Evolutionary conservation across 2,329 filamentous ascomycete genomes (phyloP), one percentile per base, ranked within the genome.

Genomic region (Exophiala aquamarina): DNA sequence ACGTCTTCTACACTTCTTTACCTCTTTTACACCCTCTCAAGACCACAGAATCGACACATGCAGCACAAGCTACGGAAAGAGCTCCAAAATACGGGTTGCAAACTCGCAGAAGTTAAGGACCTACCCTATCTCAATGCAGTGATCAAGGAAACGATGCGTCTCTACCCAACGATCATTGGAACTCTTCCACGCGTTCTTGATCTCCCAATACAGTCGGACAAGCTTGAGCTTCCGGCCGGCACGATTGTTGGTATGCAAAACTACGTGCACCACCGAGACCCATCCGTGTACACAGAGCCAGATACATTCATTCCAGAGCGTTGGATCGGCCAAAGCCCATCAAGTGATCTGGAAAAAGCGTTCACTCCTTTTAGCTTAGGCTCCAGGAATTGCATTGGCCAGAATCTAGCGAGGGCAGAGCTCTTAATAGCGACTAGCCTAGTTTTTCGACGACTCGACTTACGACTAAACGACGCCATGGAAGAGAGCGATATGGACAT

Each of bases 351-450:
- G 40, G 29, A 47, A 21, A 21, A 42, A 11, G 36, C 44, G 2
- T 41, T 51, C 14, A 44, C 38, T 2, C 55, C 57, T 8, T 59
- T 58, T 41, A 44, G 38, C 13, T 41, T 64, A 0, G 69, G 69
- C 0, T 60, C 65, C 1, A 54, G 66, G 11, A 58, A 56, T 15
- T 71, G 69, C 42, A 57, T 65, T 10, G 35, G 40, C 21, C 47
- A 37, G 41, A 32, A 21, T n/a, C 26, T 41, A 52, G 49, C 7
- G 9, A 36, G 29, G 15, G 47, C 54, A 3, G 62, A 64, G 41
- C 54, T 65, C 53, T 57, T 61, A 49, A 21, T 63, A 5, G 54
- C 49, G 14, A 40, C 63, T 3, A 57, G 54, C 4, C 55, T 53
- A 21, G 21, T 64, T 10, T 32, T 64, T 15, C 49, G 53, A 14